Percentiles rank a stretch among this genome's conserved stretches.
Evolutionary conservation across 768 basidiomycete species (phyloP).

Genomic region (Royoungia palumana): DNA sequence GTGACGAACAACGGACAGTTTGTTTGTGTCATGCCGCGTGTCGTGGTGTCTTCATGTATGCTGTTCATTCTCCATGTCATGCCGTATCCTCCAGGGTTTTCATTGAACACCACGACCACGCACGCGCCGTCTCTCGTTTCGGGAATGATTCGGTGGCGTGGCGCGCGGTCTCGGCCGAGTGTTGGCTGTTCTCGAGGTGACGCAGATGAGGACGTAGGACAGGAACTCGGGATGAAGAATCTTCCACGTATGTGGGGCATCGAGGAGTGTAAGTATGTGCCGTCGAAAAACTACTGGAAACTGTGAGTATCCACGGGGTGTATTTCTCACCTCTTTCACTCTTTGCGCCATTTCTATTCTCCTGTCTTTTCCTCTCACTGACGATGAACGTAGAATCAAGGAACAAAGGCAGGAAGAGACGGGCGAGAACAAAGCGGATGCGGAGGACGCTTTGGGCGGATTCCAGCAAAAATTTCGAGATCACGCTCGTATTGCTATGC

Average conservation of each 20-base stretch:
- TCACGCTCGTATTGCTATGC: slow-evolving; percentile 68
- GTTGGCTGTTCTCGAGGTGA: slow-evolving; percentile 56
- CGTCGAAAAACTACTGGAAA: slow-evolving; percentile 56
- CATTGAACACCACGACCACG: slow-evolving; percentile 71
- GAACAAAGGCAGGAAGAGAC: slow-evolving; percentile 33
- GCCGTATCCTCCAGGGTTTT: slow-evolving; percentile 41
- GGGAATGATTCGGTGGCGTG: slow-evolving; percentile 57
- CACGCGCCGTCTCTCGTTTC: slow-evolving; percentile 62
- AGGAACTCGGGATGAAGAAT: slow-evolving; percentile 68
- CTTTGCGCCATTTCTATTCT: background rate
- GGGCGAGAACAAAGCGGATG: slow-evolving; percentile 46
- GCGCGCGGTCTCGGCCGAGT: slow-evolving; percentile 62
- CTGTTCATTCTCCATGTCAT: slow-evolving; percentile 3
- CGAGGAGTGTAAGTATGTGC: slow-evolving; percentile 72
- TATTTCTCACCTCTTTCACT: too few species aligned
- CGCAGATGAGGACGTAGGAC: slow-evolving; percentile 63
- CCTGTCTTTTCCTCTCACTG: background rate
- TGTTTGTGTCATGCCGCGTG: slow-evolving; percentile 1
- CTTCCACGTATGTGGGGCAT: slow-evolving; percentile 62
- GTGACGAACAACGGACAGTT: slow-evolving; percentile 4
- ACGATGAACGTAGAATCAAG: slow-evolving; percentile 33
- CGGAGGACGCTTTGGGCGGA: slow-evolving; percentile 56
- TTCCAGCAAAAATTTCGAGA: slow-evolving; percentile 66
- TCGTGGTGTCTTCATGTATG: slow-evolving; percentile 13
- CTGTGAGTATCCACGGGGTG: slow-evolving; percentile 34